These are phyloP conservation scores for Ephemerocybe angulata DNA, from an alignment of 768 basidiomycete species.

Conservation along the genomic window DNA sequence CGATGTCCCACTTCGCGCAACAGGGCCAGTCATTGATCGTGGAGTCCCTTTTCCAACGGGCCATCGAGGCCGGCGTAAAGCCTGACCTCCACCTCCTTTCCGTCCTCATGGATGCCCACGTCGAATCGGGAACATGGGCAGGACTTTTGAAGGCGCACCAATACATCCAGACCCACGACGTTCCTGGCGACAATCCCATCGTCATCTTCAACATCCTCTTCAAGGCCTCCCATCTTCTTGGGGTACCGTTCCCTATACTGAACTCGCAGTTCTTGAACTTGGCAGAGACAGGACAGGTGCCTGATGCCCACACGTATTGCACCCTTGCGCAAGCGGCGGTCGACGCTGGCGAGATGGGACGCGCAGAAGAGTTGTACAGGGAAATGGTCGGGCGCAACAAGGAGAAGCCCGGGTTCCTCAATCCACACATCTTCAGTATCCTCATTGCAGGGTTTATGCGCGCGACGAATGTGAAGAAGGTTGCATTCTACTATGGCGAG, in stretches of 20 bases:
- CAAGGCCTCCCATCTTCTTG: constrained; percentile 79
- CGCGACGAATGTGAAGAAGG: constrained; percentile 44
- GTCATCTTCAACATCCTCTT: constrained; percentile 74
- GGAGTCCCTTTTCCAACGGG: constrained; percentile 47
- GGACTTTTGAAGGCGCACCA: constrained; percentile 71
- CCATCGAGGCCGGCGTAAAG: constrained; percentile 43
- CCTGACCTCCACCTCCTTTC: constrained; percentile 60
- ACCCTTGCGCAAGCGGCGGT: constrained; percentile 79
- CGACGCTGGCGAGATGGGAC: constrained; percentile 60
- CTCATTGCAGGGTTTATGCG: constrained; percentile 73
- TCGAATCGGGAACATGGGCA: constrained; percentile 75
- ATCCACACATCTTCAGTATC: constrained; percentile 64
- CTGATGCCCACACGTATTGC: constrained; percentile 64
- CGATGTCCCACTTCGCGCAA: constrained; percentile 32
- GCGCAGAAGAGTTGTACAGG: constrained; percentile 62
- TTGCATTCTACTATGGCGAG: constrained; percentile 64
- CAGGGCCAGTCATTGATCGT: constrained; percentile 45
- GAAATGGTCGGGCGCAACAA: constrained; percentile 56
- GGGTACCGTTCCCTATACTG: constrained; percentile 66
- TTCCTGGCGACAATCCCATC: constrained; percentile 43
- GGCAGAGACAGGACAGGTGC: constrained; percentile 58
- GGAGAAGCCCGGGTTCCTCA: constrained; percentile 41
- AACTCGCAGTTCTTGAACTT: neutral
- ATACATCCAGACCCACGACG: constrained; percentile 40
- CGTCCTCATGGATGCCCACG: constrained; percentile 71